These are phyloP conservation scores for Fragilariopsis cylindrus DNA, from an alignment of 108 stramenopile species.

Conservation along the genomic window DNA sequence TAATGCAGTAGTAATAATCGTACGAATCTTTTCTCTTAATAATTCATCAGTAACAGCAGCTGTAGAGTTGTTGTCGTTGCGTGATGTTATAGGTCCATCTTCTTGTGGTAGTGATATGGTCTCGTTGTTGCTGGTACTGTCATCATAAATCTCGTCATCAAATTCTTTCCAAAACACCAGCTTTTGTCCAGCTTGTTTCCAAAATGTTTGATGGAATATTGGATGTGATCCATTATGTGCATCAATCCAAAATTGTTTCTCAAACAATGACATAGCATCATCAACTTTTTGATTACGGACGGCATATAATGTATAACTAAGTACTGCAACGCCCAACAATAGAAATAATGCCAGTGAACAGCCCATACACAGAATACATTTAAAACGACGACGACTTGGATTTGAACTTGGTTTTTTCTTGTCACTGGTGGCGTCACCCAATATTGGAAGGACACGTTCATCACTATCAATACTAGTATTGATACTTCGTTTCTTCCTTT, in stretches of 20 bases:
- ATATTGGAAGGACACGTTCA: too few relatives aligned
- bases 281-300: neutral
- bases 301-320: slow-evolving; percentile 11
- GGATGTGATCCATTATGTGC: too few relatives aligned
- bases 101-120: too few relatives aligned
- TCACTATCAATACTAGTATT: too few relatives aligned
- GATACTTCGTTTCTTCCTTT: neutral
- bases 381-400: neutral
- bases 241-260: neutral
- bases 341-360: neutral
- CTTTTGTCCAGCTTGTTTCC: neutral
- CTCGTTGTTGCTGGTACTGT: neutral
- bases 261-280: neutral
- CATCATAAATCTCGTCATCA: neutral
- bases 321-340: neutral
- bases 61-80: neutral
- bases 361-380: neutral
- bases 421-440: too few relatives aligned
- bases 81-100: neutral
- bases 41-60: too few relatives aligned
- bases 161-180: neutral
- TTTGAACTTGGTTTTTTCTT: too few relatives aligned
- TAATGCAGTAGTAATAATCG: neutral
- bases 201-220: neutral
- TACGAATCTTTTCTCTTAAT: too few relatives aligned